Evolutionary conservation across 1,284 basidiomycete species (phyloP).

Genomic region (Boletus smithii): DNA sequence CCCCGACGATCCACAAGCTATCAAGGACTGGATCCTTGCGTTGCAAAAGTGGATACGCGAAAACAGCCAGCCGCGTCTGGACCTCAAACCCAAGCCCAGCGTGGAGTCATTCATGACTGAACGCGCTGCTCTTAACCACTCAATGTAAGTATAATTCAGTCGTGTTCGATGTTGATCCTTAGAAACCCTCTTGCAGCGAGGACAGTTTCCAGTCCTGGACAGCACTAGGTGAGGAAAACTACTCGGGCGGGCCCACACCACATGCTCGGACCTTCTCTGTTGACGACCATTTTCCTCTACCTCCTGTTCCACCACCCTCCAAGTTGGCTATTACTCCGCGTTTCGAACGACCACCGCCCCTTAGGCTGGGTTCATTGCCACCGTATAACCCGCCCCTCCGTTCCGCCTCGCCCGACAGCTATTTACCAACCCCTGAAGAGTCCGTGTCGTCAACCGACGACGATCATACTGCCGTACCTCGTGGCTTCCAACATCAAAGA

Average conservation of each 20-base stretch:
- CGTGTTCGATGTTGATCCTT: conserved; percentile 5
- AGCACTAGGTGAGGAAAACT: conserved; percentile 38
- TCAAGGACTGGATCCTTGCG: conserved; percentile 69
- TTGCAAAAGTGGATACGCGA: conserved; percentile 75
- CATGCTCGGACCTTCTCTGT: conserved; percentile 62
- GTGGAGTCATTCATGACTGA: conserved; percentile 48
- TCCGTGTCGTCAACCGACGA: conserved; percentile 44
- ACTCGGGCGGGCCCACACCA: conserved; percentile 40
- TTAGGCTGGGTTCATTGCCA: conserved; percentile 48
- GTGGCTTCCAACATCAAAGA: conserved; percentile 45
- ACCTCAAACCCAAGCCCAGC: conserved; percentile 32
- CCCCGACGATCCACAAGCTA: conserved; percentile 47
- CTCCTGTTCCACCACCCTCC: conserved; percentile 35
- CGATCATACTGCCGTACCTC: conserved; percentile 29
- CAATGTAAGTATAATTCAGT: conserved; percentile 38
- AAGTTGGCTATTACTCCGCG: conserved; percentile 26
- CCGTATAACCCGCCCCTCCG: conserved; percentile 45
- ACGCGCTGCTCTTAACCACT: conserved; percentile 39
- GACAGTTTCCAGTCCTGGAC: conserved; percentile 43
- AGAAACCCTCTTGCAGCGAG: conserved; percentile 31
- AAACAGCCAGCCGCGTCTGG: conserved; percentile 36
- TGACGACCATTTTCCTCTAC: conserved; percentile 54
- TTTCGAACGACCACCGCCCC: conserved; percentile 46
- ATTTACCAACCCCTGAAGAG: conserved; percentile 58
- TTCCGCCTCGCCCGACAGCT: conserved; percentile 53